Percentiles rank a stretch among this genome's conserved stretches.
phyloP scores from a whole-genome alignment of 2,329 filamentous ascomycete species.

The Dactylellina sp. region DNA sequence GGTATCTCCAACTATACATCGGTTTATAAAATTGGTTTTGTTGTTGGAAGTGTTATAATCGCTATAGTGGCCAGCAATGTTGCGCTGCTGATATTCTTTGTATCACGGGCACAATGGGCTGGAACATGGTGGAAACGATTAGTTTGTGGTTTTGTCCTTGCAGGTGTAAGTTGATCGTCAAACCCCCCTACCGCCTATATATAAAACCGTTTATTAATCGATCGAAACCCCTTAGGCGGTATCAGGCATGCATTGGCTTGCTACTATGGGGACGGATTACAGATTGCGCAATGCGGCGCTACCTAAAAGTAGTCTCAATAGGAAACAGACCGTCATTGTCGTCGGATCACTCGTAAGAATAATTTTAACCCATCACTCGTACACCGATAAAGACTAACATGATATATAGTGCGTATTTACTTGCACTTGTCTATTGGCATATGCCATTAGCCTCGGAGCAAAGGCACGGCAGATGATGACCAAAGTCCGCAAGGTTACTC shows the following conservation, averaged over 20 bases:
- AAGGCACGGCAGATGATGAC: slow-evolving; percentile 63
- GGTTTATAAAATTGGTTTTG: slow-evolving; percentile 70
- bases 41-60: slow-evolving; percentile 77
- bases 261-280: slow-evolving; percentile 77
- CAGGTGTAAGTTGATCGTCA: slow-evolving; percentile 65
- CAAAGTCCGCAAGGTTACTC: slow-evolving; percentile 64
- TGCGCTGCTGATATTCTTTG: slow-evolving; percentile 81
- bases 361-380: too few species aligned
- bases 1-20: slow-evolving; percentile 82
- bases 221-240: slow-evolving; percentile 66
- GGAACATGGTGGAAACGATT: slow-evolving; percentile 81
- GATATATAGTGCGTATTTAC: slow-evolving; percentile 70
- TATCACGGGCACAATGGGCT: slow-evolving; percentile 80
- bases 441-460: slow-evolving; percentile 69
- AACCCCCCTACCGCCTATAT: neutral
- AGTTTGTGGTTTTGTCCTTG: slow-evolving; percentile 75
- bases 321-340: slow-evolving; percentile 77
- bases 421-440: slow-evolving; percentile 70
- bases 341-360: slow-evolving; percentile 75
- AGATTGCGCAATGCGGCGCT: slow-evolving; percentile 68
- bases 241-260: slow-evolving; percentile 89
- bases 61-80: slow-evolving; percentile 77
- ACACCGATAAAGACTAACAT: neutral
- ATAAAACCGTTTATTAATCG: neutral
- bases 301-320: slow-evolving; percentile 66